Evolutionary conservation across 139 green algal genomes (phyloP).

Genomic region (Chlamydomonas sphaeroides): DNA sequence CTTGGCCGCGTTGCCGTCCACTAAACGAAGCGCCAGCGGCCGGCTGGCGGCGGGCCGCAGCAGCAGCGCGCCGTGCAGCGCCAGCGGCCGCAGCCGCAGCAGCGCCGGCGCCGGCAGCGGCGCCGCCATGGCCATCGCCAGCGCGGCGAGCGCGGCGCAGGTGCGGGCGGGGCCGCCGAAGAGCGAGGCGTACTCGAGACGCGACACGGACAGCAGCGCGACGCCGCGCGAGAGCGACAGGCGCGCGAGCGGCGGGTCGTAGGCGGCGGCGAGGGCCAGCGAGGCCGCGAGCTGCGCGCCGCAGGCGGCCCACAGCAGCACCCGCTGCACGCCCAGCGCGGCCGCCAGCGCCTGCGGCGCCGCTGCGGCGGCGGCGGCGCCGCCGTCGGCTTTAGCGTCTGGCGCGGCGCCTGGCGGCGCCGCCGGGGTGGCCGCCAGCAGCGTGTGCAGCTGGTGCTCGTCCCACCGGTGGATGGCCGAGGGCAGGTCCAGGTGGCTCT

Average conservation of each 20-base stretch:
- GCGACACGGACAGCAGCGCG: not conserved
- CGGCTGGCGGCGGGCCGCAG: constrained; percentile 6
- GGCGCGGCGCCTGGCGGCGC: not conserved
- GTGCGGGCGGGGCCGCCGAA: not conserved
- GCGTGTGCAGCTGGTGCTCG: not conserved
- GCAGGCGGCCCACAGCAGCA: not conserved
- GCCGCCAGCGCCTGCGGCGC: not conserved
- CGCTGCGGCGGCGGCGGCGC: not conserved
- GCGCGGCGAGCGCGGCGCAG: not conserved
- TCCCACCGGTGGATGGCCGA: not conserved
- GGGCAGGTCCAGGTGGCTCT: constrained; percentile 22
- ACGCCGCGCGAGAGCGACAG: not conserved
- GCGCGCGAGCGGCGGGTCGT: not conserved
- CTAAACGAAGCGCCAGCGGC: constrained; percentile 1
- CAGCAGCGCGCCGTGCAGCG: constrained; percentile 13
- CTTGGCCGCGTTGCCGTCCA: constrained; percentile 19
- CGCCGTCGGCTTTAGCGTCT: not conserved
- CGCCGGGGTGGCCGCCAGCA: not conserved
- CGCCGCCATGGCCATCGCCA: constrained; percentile 2
- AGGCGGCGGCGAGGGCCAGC: not conserved
- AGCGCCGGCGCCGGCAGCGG: constrained; percentile 7
- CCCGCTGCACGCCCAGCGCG: not conserved
- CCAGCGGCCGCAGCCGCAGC: not conserved
- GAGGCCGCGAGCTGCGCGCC: not conserved
- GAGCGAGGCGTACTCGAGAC: not conserved